Evolutionary conservation across 2,329 filamentous ascomycete genomes (phyloP).

Genomic region (Nemania bipapillata): DNA sequence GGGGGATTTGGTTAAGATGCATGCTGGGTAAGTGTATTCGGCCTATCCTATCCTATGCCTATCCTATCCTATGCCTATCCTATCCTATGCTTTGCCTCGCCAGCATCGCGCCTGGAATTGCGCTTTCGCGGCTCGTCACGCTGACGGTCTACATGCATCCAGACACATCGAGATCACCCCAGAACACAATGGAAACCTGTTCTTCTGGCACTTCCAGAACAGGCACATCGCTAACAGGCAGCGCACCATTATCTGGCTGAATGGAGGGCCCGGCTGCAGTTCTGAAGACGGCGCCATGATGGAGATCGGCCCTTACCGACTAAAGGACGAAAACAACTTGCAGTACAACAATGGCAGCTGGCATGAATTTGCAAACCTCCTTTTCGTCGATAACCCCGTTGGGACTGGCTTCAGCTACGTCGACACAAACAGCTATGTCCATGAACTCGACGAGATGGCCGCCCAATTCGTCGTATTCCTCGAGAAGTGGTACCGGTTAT

Average conservation of each 20-base stretch:
- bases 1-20: conserved; percentile 89
- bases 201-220: conserved; percentile 99
- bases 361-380: conserved; percentile 96
- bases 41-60: neutral
- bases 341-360: conserved; percentile 92
- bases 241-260: conserved; percentile 94
- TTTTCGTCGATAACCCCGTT: conserved; percentile 97
- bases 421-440: conserved; percentile 85
- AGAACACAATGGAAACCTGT: conserved; percentile 89
- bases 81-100: neutral
- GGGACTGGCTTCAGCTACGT: conserved; percentile 97
- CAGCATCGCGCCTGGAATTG: neutral
- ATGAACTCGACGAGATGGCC: conserved; percentile 89
- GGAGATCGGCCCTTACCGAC: conserved; percentile 91
- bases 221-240: conserved; percentile 91
- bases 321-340: conserved; percentile 78
- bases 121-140: conserved; percentile 5
- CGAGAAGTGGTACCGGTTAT: conserved; percentile 89
- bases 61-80: neutral
- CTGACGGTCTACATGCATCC: conserved; percentile 38
- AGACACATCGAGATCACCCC: conserved; percentile 92
- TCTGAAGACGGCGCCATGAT: conserved; percentile 97
- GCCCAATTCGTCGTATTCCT: conserved; percentile 87
- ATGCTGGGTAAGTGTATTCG: conserved; percentile 81
- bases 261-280: conserved; percentile 95